These are phyloP conservation scores for Talaromyces thailandensis DNA, from an alignment of 495 filamentous ascomycete species.

Conservation along the genomic window DNA sequence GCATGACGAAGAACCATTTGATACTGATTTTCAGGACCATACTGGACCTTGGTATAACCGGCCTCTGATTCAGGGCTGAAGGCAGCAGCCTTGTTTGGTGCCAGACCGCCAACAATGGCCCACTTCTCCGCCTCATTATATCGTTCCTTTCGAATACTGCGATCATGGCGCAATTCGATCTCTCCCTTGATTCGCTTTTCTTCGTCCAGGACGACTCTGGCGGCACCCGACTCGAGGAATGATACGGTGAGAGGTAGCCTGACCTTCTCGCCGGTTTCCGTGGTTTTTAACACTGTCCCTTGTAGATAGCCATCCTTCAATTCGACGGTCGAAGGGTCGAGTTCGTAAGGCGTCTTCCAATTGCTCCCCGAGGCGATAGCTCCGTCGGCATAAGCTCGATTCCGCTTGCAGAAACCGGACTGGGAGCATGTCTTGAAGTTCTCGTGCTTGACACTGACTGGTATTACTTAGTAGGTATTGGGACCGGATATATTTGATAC, in stretches of 20 bases:
- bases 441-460: conserved; percentile 83
- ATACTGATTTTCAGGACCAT: conserved; percentile 66
- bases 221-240: conserved; percentile 81
- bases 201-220: conserved; percentile 82
- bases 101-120: conserved; percentile 73
- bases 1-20: conserved; percentile 73
- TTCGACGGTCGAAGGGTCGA: conserved; percentile 58
- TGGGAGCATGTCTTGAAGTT: conserved; percentile 95
- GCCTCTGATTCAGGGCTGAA: conserved; percentile 43
- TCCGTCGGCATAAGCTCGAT: conserved; percentile 78
- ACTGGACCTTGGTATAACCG: conserved; percentile 64
- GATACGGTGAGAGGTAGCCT: conserved; percentile 75
- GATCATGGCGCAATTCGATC: conserved; percentile 77
- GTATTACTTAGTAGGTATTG: not conserved
- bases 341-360: conserved; percentile 76
- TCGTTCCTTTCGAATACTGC: conserved; percentile 78
- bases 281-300: conserved; percentile 68
- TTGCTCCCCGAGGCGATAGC: conserved; percentile 50
- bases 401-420: conserved; percentile 93
- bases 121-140: conserved; percentile 88
- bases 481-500: conserved; percentile 1
- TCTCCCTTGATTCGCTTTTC: conserved; percentile 80
- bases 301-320: conserved; percentile 75
- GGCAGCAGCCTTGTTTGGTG: conserved; percentile 57
- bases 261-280: conserved; percentile 55